phyloP scores from a whole-genome alignment of 225 moss, liverwort and hornwort species.

The Antitrichia curtipendula region DNA sequence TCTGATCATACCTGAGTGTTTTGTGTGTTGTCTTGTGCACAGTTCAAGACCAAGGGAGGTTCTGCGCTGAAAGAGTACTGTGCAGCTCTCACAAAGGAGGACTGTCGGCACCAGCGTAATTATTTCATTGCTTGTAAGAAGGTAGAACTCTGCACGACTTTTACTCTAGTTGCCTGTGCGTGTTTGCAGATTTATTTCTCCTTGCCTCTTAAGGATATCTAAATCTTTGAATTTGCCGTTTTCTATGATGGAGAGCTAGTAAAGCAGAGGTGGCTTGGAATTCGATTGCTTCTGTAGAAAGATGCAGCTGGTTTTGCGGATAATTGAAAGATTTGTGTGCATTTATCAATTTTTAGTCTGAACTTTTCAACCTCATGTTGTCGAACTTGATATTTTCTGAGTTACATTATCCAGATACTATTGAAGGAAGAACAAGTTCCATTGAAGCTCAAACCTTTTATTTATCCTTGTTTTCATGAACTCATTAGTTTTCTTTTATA shows the following conservation, averaged over 20 bases:
- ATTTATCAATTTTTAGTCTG: not conserved
- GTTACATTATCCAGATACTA: not conserved
- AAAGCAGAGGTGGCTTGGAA: not conserved
- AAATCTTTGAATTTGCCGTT: not conserved
- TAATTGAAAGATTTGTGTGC: not conserved
- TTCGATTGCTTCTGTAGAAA: not conserved
- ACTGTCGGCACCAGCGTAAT: conserved; percentile 87
- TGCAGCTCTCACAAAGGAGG: conserved; percentile 90
- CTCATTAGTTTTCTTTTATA: not conserved
- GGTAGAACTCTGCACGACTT: conserved; percentile 10
- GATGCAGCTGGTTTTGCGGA: not conserved
- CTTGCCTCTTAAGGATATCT: not conserved
- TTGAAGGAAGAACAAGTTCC: not conserved
- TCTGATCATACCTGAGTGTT: not conserved
- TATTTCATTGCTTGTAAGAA: conserved; percentile 96
- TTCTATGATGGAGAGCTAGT: not conserved
- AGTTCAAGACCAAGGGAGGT: conserved; percentile 99
- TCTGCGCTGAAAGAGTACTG: conserved; percentile 97
- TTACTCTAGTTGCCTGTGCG: not conserved
- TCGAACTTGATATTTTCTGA: not conserved
- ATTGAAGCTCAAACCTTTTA: not conserved
- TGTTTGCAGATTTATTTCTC: not conserved
- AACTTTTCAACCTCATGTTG: not conserved
- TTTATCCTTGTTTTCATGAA: not conserved
- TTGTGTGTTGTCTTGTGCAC: not conserved